These are phyloP conservation scores for Malus hybrid DNA, from an alignment of 331 rosid genomes.

Conservation along the genomic window DNA sequence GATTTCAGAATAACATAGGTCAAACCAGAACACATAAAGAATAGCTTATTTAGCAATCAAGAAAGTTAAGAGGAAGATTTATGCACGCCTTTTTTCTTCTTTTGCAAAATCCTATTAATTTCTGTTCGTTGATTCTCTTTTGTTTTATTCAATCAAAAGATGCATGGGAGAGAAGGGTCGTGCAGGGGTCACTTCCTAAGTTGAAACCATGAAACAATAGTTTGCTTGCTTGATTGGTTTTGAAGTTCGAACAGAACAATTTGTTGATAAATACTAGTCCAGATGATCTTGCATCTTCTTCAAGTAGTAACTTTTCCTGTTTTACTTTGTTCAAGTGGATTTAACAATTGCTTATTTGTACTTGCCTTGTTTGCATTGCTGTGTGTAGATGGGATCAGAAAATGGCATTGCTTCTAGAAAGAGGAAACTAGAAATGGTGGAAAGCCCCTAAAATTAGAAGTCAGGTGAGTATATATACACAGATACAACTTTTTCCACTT, in stretches of 20 bases:
- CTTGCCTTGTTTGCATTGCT: neutral
- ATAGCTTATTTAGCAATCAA: neutral
- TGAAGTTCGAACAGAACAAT: neutral
- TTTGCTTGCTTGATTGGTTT: neutral
- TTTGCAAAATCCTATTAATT: too few species aligned
- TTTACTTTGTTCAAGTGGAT: neutral
- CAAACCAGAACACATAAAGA: too few species aligned
- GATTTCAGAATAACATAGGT: too few species aligned
- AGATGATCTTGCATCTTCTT: neutral
- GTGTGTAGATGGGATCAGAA: neutral
- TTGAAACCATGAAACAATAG: neutral
- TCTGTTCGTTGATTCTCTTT: too few species aligned
- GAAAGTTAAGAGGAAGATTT: neutral
- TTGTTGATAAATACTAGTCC: neutral
- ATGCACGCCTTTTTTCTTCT: too few species aligned
- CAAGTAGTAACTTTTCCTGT: neutral
- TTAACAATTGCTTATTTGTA: neutral
- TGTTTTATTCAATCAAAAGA: too few species aligned
- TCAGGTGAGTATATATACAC: neutral
- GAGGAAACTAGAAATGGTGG: conserved; percentile 1
- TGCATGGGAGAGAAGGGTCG: too few species aligned
- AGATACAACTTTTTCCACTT: too few species aligned
- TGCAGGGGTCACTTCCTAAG: too few species aligned
- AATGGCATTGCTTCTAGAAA: neutral
- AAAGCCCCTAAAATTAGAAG: neutral